Conservation (phyloP, 495 filamentous ascomycete species). For the Hyaloscypha variabilis region DNA sequence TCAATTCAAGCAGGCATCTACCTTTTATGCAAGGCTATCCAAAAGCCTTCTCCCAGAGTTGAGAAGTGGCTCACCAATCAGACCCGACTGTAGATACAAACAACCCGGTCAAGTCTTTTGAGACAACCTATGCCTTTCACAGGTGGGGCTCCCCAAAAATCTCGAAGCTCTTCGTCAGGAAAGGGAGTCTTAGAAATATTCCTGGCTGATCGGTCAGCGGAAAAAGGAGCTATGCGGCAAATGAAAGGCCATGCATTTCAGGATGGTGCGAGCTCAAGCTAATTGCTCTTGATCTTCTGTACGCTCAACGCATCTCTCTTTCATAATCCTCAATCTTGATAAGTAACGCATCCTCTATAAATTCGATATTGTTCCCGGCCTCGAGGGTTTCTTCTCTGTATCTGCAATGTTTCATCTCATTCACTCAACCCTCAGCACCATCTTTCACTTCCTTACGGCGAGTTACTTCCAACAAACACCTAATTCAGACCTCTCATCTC, state of each 20-base stretch:
- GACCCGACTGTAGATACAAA: neutral
- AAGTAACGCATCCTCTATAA: neutral
- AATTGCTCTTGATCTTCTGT: neutral
- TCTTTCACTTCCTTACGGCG: slow-evolving; percentile 21
- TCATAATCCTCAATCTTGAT: neutral
- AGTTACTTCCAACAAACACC: slow-evolving; percentile 17
- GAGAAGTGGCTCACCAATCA: neutral
- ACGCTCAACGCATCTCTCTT: neutral
- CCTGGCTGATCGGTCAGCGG: neutral
- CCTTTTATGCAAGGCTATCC: neutral
- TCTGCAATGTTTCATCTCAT: slow-evolving; percentile 19
- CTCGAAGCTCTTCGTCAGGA: neutral
- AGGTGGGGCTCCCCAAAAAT: neutral
- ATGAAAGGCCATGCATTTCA: neutral
- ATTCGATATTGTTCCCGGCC: no score
- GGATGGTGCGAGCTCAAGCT: neutral
- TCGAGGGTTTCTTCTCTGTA: neutral
- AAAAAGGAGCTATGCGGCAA: neutral
- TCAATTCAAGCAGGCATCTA: neutral
- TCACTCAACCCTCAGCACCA: slow-evolving; percentile 14
- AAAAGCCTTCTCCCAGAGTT: neutral
- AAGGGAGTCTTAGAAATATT: neutral
- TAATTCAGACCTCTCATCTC: neutral
- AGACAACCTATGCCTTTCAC: neutral
- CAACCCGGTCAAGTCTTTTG: neutral